Evolutionary conservation across 2,329 filamentous ascomycete species (phyloP).

Genomic region (Alternaria rosae): DNA sequence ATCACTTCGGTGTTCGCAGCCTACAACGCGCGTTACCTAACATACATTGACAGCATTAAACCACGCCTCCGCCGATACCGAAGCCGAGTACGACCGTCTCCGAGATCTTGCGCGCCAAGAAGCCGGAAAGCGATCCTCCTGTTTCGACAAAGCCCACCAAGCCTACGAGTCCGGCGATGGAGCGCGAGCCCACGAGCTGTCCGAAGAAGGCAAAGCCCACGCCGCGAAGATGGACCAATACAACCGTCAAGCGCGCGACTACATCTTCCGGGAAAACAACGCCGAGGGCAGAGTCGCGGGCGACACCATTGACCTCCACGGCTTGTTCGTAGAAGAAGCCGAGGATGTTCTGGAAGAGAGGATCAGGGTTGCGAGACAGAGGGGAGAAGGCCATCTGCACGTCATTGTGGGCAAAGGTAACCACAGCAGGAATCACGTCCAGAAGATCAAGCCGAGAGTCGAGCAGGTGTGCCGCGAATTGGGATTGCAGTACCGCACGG

Average conservation of each 20-base stretch:
- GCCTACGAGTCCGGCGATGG: slow-evolving; percentile 87
- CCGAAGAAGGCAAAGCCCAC: slow-evolving; percentile 84
- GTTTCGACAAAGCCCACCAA: slow-evolving; percentile 72
- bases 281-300: slow-evolving; percentile 73
- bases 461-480: slow-evolving; percentile 85
- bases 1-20: background rate
- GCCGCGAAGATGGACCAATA: slow-evolving; percentile 84
- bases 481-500: slow-evolving; percentile 81
- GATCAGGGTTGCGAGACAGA: slow-evolving; percentile 76
- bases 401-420: slow-evolving; percentile 97
- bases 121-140: slow-evolving; percentile 77
- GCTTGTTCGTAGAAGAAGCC: slow-evolving; percentile 93
- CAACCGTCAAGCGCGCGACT: slow-evolving; percentile 90
- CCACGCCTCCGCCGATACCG: slow-evolving; percentile 52
- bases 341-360: slow-evolving; percentile 87
- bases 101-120: slow-evolving; percentile 83
- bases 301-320: slow-evolving; percentile 93
- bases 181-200: slow-evolving; percentile 80
- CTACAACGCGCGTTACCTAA: slow-evolving; percentile 1
- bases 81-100: slow-evolving; percentile 91
- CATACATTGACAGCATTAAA: slow-evolving; percentile 39
- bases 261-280: slow-evolving; percentile 96
- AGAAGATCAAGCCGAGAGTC: slow-evolving; percentile 95
- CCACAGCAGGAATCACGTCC: slow-evolving; percentile 80
- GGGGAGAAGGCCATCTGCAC: slow-evolving; percentile 83